Base-by-base conservation (phyloP, 2,329 filamentous ascomycete species). In the Aspergillus pseudoterreus region DNA sequence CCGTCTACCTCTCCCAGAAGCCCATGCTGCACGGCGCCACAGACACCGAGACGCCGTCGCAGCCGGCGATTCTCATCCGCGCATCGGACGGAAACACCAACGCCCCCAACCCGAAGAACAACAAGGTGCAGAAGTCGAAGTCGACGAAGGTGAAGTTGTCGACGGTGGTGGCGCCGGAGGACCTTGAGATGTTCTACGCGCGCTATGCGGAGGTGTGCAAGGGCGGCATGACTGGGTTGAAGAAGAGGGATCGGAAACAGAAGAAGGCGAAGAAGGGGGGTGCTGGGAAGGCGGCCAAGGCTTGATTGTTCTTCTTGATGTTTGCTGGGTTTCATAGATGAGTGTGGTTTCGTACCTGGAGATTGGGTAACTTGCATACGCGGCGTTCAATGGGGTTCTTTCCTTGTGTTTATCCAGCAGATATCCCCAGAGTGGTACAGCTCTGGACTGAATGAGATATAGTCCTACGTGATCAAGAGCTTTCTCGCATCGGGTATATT, bases 161-260 rank as follows among this genome's bases (percentile, higher is more conserved):
- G 2, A 97, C 94, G 0, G 72, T 96, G 0, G 91, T 97, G 1
- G 80, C 87, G 50, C 83, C 87, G 1, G 82, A 86, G 52, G 83
- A 87, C 4, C 70, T 97, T 10, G 91, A 95, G 49, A 76, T 71
- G 0, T 99, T 99, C 67, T 99, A 91, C 70, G 75, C 78, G 27
- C 80, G 83, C 47, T 99, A 97, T 75, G 92, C 91, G 19, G 94
- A 97, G 60, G 80, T 91, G 3, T 96, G 92, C 74, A 96, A 95
- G 76, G 77, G 80, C 0, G 90, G 91, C 5, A 96, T 97, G 91
- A 80, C 82, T 45, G 85, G 86, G 6, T 69, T 99, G 73, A 97
- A 96, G 82, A 96, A 95, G 68, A 82, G 94, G 61, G 92, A 97
- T 74, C 82, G 91, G 66, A 88, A 87, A 75, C 83, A 82, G 76